Conservation (phyloP, 1,284 basidiomycete genomes). For the Cutaneotrichosporon sp. region DNA sequence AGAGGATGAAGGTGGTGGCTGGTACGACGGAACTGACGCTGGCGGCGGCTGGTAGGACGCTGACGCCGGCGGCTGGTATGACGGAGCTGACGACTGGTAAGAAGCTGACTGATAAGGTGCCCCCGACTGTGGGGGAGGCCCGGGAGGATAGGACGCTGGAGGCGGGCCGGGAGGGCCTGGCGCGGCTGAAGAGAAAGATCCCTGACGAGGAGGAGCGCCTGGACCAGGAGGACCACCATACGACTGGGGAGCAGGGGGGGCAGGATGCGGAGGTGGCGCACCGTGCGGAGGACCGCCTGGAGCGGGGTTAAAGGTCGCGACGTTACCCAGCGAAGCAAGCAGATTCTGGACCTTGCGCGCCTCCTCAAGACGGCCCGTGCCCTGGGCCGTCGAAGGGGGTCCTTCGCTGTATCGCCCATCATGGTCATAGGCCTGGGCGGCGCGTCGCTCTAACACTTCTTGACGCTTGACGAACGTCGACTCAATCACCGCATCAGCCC, state of each 20-base stretch:
- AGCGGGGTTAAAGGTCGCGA: constrained; percentile 7
- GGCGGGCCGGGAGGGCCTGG: constrained; percentile 1
- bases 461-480: constrained; percentile 6
- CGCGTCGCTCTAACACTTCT: constrained; percentile 7
- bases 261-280: constrained; percentile 1
- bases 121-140: neutral
- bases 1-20: neutral
- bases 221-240: neutral
- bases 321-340: constrained; percentile 25
- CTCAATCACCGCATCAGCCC: constrained; percentile 5
- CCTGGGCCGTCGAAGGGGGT: constrained; percentile 9
- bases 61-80: too few relatives aligned
- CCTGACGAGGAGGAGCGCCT: neutral
- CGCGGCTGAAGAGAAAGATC: too few relatives aligned
- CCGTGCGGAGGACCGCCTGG: neutral
- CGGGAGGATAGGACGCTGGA: neutral
- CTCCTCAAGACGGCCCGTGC: constrained; percentile 31
- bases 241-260: neutral
- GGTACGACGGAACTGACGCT: constrained; percentile 3
- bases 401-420: constrained; percentile 10
- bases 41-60: neutral
- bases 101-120: too few relatives aligned
- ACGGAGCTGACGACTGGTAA: too few relatives aligned
- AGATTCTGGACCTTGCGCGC: constrained; percentile 37
- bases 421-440: neutral